These are phyloP conservation scores for Boletus sensibilis DNA, from an alignment of 768 basidiomycete species.

Conservation along the genomic window DNA sequence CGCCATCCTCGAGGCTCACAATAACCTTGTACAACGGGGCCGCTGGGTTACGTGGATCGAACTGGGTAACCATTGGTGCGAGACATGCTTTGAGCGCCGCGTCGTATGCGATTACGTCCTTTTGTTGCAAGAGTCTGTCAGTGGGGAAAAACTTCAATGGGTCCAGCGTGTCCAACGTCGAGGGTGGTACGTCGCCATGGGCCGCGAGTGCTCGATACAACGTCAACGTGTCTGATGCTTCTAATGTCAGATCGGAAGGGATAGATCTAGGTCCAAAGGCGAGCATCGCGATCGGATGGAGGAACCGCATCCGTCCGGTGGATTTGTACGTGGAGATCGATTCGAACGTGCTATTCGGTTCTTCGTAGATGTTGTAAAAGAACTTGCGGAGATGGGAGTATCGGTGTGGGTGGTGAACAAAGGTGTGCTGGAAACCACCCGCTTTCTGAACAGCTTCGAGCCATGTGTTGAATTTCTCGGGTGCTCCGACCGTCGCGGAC, in stretches of 20 bases:
- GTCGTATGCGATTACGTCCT: constrained; percentile 62
- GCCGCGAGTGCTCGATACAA: constrained; percentile 47
- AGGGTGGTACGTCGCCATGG: constrained; percentile 23
- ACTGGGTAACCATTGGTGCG: constrained; percentile 34
- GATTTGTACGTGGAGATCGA: constrained; percentile 37
- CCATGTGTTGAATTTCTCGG: constrained; percentile 66
- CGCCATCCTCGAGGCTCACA: constrained; percentile 39
- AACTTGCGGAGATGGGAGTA: constrained; percentile 76
- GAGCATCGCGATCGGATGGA: constrained; percentile 65
- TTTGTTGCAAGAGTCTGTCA: constrained; percentile 48
- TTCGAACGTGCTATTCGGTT: constrained; percentile 29
- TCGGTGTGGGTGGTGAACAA: constrained; percentile 63
- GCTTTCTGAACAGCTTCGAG: constrained; percentile 57
- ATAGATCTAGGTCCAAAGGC: constrained; percentile 49
- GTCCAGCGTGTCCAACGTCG: constrained; percentile 31
- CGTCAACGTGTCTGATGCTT: constrained; percentile 53
- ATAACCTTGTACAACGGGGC: constrained; percentile 42
- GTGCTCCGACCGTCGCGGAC: constrained; percentile 68
- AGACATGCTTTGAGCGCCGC: constrained; percentile 47
- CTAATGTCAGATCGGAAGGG: constrained; percentile 63
- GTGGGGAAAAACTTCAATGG: constrained; percentile 47
- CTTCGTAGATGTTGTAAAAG: constrained; percentile 42
- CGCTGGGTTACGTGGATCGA: constrained; percentile 34
- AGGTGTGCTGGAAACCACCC: constrained; percentile 56
- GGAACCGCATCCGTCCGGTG: constrained; percentile 45